These are phyloP conservation scores for Phialophora macrospora DNA, from an alignment of 2,329 filamentous ascomycete genomes.

Conservation along the genomic window DNA sequence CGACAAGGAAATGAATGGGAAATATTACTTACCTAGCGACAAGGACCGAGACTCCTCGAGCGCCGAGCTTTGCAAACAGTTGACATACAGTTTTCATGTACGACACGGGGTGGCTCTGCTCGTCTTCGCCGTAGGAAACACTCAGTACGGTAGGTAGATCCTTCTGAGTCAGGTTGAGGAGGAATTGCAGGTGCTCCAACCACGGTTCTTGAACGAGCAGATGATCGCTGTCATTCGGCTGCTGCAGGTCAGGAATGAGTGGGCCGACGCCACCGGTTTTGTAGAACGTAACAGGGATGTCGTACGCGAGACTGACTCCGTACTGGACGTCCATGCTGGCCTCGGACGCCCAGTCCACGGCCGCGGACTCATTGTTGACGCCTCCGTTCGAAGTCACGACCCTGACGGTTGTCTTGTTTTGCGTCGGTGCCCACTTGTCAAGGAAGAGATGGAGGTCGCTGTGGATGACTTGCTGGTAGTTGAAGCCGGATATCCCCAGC, in stretches of 20 bases:
- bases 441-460: slow-evolving; percentile 64
- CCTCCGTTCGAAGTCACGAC: slow-evolving; percentile 63
- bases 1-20: slow-evolving; percentile 14
- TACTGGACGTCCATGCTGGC: slow-evolving; percentile 63
- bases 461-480: slow-evolving; percentile 59
- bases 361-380: slow-evolving; percentile 52
- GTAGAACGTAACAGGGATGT: slow-evolving; percentile 60
- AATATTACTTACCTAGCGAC: slow-evolving; percentile 53
- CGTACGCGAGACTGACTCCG: slow-evolving; percentile 60
- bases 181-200: slow-evolving; percentile 65
- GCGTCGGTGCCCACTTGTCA: slow-evolving; percentile 58
- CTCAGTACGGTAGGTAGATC: slow-evolving; percentile 66
- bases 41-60: slow-evolving; percentile 68
- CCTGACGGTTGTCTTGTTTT: slow-evolving; percentile 60
- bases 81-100: slow-evolving; percentile 67
- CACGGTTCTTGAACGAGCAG: slow-evolving; percentile 68
- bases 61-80: slow-evolving; percentile 67
- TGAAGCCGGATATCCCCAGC: slow-evolving; percentile 56
- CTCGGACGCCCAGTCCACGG: slow-evolving; percentile 52
- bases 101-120: slow-evolving; percentile 64
- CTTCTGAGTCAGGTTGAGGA: slow-evolving; percentile 60
- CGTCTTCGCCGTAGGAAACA: slow-evolving; percentile 69
- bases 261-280: slow-evolving; percentile 62
- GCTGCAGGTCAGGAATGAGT: slow-evolving; percentile 55
- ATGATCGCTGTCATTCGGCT: slow-evolving; percentile 44